Evolutionary conservation across 1,139 yeast genomes (phyloP).

Genomic region (Lodderomyces orthopsilosis): DNA sequence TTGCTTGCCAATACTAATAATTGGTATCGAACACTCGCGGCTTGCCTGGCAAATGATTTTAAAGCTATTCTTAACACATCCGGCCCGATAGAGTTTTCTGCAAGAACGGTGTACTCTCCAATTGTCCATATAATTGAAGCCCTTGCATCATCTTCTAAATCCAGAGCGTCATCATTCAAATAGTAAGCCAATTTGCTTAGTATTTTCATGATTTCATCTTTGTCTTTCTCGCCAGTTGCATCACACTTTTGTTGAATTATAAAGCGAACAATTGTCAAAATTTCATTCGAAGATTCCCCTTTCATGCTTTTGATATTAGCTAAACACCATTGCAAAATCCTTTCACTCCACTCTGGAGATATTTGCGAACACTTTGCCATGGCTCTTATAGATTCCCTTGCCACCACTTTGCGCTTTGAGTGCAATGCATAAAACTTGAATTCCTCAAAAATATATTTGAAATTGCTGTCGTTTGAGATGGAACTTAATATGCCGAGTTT

Average conservation of each 20-base stretch:
- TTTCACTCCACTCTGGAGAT: conserved; percentile 34
- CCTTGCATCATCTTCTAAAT: conserved; percentile 53
- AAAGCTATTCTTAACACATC: conserved; percentile 68
- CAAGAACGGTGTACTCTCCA: conserved; percentile 67
- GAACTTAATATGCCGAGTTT: conserved; percentile 67
- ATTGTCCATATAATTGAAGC: conserved; percentile 89
- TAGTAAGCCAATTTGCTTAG: conserved; percentile 37
- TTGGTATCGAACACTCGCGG: conserved; percentile 64
- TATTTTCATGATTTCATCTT: conserved; percentile 29
- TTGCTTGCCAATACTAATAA: conserved; percentile 74
- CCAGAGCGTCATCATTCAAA: conserved; percentile 22
- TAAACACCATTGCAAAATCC: conserved; percentile 43
- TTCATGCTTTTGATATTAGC: conserved; percentile 27
- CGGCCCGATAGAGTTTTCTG: conserved; percentile 55
- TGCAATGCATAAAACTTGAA: conserved; percentile 61
- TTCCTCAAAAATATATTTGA: conserved; percentile 57
- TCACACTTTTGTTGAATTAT: conserved; percentile 58
- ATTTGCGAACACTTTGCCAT: conserved; percentile 51
- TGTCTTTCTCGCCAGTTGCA: conserved; percentile 20
- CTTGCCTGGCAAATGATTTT: conserved; percentile 56
- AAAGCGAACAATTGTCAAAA: conserved; percentile 66
- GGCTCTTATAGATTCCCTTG: conserved; percentile 58
- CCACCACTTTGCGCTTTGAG: conserved; percentile 30
- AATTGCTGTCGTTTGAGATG: conserved; percentile 52
- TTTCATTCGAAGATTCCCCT: conserved; percentile 49